phyloP scores from a whole-genome alignment of 306 rosid genomes.

The Comarum palustre region DNA sequence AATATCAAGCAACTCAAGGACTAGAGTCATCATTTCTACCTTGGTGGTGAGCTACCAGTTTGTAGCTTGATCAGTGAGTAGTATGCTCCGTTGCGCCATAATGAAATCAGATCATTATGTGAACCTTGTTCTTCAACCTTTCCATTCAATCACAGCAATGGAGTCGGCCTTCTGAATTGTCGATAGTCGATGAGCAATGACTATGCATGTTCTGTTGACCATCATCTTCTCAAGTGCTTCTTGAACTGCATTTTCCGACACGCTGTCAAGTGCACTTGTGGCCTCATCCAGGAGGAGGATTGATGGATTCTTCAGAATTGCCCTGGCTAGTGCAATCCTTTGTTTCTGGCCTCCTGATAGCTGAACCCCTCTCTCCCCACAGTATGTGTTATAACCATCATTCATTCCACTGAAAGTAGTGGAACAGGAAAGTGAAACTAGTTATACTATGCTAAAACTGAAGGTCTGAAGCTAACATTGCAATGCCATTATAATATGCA shows the following conservation, averaged over 20 bases:
- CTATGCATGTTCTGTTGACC: constrained; percentile 70
- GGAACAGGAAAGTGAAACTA: background rate
- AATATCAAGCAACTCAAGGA: background rate
- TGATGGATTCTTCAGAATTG: constrained; percentile 72
- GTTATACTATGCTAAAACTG: background rate
- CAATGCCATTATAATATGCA: background rate
- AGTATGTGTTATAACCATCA: constrained; percentile 67
- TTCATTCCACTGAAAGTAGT: constrained; percentile 60
- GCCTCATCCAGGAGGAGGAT: constrained; percentile 85
- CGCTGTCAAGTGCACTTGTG: constrained; percentile 89
- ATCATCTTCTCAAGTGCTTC: constrained; percentile 81
- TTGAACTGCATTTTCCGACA: constrained; percentile 65
- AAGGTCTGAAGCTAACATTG: background rate
- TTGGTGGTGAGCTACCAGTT: constrained; percentile 34
- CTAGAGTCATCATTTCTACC: constrained; percentile 10
- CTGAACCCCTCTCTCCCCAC: constrained; percentile 90
- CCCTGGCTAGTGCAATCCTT: constrained; percentile 79
- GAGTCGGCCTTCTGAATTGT: constrained; percentile 65
- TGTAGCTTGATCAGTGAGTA: constrained; percentile 57
- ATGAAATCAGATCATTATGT: constrained; percentile 62
- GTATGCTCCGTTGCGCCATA: constrained; percentile 55
- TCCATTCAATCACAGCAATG: constrained; percentile 70
- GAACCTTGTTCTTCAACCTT: constrained; percentile 77
- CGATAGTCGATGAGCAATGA: constrained; percentile 71
- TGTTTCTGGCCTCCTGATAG: constrained; percentile 94